phyloP scores from a whole-genome alignment of 1,284 basidiomycete genomes.

The Ganoderma sinense region DNA sequence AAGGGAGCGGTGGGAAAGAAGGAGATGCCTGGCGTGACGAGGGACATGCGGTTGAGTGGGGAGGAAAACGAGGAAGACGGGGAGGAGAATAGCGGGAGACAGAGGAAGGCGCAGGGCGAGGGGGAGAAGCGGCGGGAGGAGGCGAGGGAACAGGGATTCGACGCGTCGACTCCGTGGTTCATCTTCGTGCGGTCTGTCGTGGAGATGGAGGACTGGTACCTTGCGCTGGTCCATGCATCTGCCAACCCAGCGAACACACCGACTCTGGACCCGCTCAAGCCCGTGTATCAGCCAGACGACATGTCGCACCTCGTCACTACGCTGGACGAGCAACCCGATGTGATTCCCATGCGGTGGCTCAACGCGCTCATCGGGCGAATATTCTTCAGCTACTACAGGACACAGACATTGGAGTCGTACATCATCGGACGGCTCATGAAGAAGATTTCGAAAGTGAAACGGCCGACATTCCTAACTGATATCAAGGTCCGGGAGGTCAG shows the following conservation, averaged over 20 bases:
- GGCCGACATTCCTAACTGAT: conserved; percentile 87
- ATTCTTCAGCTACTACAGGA: conserved; percentile 93
- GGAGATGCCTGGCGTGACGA: conserved; percentile 58
- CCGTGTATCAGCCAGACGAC: conserved; percentile 79
- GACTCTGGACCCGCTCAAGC: conserved; percentile 60
- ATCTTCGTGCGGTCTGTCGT: conserved; percentile 86
- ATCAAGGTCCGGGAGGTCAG: conserved; percentile 90
- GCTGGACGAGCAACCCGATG: conserved; percentile 92
- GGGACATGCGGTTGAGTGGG: conserved; percentile 57
- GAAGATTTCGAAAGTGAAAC: conserved; percentile 91
- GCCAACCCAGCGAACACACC: conserved; percentile 64
- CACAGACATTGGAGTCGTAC: conserved; percentile 80
- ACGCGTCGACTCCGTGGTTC: conserved; percentile 79
- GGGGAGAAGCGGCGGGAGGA: conserved; percentile 53
- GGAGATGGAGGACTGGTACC: conserved; percentile 97
- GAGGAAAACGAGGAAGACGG: conserved; percentile 47
- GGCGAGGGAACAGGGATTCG: conserved; percentile 57
- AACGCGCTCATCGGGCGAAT: conserved; percentile 93
- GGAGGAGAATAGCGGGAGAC: conserved; percentile 43
- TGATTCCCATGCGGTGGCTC: conserved; percentile 96
- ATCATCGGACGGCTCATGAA: conserved; percentile 93
- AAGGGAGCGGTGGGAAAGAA: conserved; percentile 43
- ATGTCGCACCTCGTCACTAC: conserved; percentile 88
- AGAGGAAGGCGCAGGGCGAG: conserved; percentile 50
- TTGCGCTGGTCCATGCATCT: conserved; percentile 82